phyloP scores from a whole-genome alignment of 768 basidiomycete genomes.

The Hygrocybe punicea region DNA sequence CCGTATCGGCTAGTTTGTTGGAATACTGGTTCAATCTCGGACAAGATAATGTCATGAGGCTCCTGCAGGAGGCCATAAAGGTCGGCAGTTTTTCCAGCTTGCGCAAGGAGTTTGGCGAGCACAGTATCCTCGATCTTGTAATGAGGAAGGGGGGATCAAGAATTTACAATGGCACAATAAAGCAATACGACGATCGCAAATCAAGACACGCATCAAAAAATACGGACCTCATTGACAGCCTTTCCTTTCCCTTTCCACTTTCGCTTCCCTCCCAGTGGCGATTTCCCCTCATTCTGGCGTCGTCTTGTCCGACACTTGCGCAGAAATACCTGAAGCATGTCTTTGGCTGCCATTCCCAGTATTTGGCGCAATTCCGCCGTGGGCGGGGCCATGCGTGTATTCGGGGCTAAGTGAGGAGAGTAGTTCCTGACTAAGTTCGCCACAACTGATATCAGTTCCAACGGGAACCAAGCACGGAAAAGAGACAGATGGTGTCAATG shows the following conservation, averaged over 20 bases:
- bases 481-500: slow-evolving; percentile 16
- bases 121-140: slow-evolving; percentile 71
- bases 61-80: slow-evolving; percentile 56
- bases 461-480: slow-evolving; percentile 39
- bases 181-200: background rate
- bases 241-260: slow-evolving; percentile 19
- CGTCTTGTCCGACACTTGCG: slow-evolving; percentile 55
- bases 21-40: slow-evolving; percentile 62
- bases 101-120: slow-evolving; percentile 69
- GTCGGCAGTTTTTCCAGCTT: slow-evolving; percentile 57
- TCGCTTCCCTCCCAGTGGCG: slow-evolving; percentile 10
- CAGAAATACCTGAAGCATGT: slow-evolving; percentile 73
- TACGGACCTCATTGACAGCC: slow-evolving; percentile 13
- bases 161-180: background rate
- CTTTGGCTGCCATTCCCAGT: slow-evolving; percentile 59
- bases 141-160: background rate
- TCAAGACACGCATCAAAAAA: background rate
- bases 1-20: slow-evolving; percentile 51
- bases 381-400: slow-evolving; percentile 63
- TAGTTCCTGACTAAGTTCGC: slow-evolving; percentile 90
- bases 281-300: slow-evolving; percentile 33
- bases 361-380: slow-evolving; percentile 66
- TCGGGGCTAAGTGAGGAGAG: slow-evolving; percentile 76
- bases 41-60: slow-evolving; percentile 51
- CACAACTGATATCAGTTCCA: slow-evolving; percentile 79